phyloP scores from a whole-genome alignment of 495 filamentous ascomycete species.

The Podospora pseudoanserina region DNA sequence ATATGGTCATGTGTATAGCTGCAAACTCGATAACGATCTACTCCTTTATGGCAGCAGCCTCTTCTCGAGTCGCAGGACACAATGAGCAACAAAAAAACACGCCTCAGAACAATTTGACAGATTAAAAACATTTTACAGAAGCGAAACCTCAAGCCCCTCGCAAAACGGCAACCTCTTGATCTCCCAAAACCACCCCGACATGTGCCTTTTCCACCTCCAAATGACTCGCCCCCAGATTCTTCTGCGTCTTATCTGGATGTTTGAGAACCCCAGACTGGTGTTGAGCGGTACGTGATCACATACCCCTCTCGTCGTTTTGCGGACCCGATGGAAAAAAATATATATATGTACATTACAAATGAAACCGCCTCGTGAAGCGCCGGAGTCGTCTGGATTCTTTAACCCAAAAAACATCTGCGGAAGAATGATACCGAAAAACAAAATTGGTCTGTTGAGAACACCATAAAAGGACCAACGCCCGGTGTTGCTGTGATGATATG shows the following conservation, averaged over 20 bases:
- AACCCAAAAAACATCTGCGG: not conserved
- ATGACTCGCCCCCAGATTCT: not conserved
- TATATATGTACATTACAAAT: conserved; percentile 20
- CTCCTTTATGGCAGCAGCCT: not conserved
- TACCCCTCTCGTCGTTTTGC: not conserved
- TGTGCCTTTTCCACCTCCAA: not conserved
- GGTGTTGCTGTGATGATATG: conserved; percentile 3
- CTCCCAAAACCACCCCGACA: not conserved
- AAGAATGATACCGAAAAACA: conserved; percentile 7
- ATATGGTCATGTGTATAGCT: not conserved
- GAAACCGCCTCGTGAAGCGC: not conserved
- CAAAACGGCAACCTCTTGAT: not conserved
- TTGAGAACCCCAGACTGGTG: not conserved
- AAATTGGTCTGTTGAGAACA: not conserved
- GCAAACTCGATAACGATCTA: not conserved
- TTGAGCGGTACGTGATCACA: not conserved
- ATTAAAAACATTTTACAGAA: conserved; percentile 16
- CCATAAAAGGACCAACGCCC: conserved; percentile 1
- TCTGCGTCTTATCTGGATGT: not conserved
- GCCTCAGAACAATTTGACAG: not conserved
- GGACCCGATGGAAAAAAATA: conserved; percentile 10
- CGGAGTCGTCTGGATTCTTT: conserved; percentile 1
- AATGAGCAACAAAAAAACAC: not conserved
- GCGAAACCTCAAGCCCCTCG: not conserved
- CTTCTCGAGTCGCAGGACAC: not conserved